These are phyloP conservation scores for Solanum verrucosum DNA, from an alignment of 257 asterid species.

Conservation along the genomic window DNA sequence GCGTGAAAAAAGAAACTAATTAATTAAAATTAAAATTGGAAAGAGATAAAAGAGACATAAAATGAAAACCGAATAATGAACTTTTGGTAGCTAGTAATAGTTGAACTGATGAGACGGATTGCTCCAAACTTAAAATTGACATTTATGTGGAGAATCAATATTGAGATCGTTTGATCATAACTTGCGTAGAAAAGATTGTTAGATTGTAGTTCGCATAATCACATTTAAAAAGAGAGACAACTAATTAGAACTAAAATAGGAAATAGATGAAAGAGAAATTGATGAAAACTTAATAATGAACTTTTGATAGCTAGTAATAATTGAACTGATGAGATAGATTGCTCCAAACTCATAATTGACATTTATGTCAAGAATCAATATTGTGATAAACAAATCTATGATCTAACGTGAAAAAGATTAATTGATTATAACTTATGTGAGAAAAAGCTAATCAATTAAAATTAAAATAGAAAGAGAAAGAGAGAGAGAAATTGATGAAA, in stretches of 20 bases:
- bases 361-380: too few species aligned
- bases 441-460: background rate
- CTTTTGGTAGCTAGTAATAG: background rate
- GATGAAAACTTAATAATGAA: background rate
- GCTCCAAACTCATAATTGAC: too few species aligned
- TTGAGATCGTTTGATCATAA: accelerated
- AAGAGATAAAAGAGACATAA: background rate
- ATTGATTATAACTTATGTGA: too few species aligned
- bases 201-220: background rate
- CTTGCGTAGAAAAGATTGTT: background rate
- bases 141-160: background rate
- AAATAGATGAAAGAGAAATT: background rate
- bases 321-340: too few species aligned
- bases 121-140: background rate
- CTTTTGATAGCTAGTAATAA: background rate
- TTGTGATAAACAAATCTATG: too few species aligned
- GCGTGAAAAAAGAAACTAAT: background rate
- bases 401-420: too few species aligned
- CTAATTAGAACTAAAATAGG: background rate
- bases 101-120: background rate
- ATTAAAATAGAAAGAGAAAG: background rate
- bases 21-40: too few species aligned
- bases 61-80: background rate
- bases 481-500: background rate
- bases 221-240: background rate